These are phyloP conservation scores for Fusarium tricinctum DNA, from an alignment of 2,329 filamentous ascomycete species.

Conservation along the genomic window DNA sequence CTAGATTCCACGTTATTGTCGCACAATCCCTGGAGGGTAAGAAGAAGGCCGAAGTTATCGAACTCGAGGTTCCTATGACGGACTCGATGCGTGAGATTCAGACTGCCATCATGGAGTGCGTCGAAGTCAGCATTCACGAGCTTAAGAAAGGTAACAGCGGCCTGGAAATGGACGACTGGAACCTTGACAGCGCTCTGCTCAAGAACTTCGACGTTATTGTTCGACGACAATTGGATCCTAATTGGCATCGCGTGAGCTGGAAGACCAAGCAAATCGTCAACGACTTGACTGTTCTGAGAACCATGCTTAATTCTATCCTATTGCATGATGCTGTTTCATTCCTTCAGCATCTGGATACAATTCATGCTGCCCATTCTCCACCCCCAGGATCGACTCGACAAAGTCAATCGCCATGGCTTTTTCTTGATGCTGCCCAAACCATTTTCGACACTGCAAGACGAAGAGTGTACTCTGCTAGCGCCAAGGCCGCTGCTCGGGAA, in stretches of 20 bases:
- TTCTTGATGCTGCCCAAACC: slow-evolving; percentile 92
- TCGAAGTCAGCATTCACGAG: slow-evolving; percentile 94
- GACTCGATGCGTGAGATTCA: slow-evolving; percentile 94
- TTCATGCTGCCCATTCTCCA: slow-evolving; percentile 90
- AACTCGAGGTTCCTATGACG: slow-evolving; percentile 96
- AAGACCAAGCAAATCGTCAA: slow-evolving; percentile 95
- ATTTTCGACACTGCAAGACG: slow-evolving; percentile 92
- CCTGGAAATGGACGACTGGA: slow-evolving; percentile 97
- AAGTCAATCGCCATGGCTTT: slow-evolving; percentile 95
- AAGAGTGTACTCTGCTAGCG: slow-evolving; percentile 83
- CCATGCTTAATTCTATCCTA: slow-evolving; percentile 84
- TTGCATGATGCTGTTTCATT: slow-evolving; percentile 92
- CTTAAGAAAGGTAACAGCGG: slow-evolving; percentile 91
- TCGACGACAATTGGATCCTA: slow-evolving; percentile 89
- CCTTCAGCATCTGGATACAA: slow-evolving; percentile 92
- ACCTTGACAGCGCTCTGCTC: slow-evolving; percentile 90
- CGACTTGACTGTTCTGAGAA: slow-evolving; percentile 85
- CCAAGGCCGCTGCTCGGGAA: slow-evolving; percentile 64
- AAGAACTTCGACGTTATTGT: slow-evolving; percentile 93
- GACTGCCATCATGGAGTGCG: slow-evolving; percentile 93
- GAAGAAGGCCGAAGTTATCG: slow-evolving; percentile 95
- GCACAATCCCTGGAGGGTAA: slow-evolving; percentile 91
- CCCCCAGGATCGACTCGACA: slow-evolving; percentile 88
- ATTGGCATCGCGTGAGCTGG: slow-evolving; percentile 97
- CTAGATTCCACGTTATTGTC: slow-evolving; percentile 91